A percentile compares a stretch with the other conserved stretches of the same genome.
Conservation (phyloP, 2,329 filamentous ascomycete species). For the Aspergillus sp. region DNA sequence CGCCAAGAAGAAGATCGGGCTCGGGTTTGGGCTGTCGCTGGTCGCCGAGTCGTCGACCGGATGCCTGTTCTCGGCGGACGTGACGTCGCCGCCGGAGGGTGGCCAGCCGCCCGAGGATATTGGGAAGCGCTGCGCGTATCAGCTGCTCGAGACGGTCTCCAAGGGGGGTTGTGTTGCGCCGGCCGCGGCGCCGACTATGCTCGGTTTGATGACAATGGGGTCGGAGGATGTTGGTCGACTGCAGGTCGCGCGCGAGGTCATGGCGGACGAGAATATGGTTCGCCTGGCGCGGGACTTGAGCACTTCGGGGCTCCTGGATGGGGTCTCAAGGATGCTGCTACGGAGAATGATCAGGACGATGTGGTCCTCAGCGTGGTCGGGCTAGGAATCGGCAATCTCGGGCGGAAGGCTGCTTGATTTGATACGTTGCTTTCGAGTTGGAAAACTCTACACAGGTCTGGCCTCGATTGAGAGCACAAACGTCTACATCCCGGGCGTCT, state of each 20-base stretch:
- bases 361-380: constrained; percentile 87
- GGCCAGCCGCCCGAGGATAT: constrained; percentile 84
- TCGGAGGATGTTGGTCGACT: constrained; percentile 88
- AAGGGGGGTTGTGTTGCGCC: constrained; percentile 72
- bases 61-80: constrained; percentile 79
- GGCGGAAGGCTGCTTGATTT: constrained; percentile 67
- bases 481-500: no score
- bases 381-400: constrained; percentile 86
- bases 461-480: no score
- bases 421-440: no score
- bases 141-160: constrained; percentile 73
- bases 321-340: constrained; percentile 70
- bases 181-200: constrained; percentile 61
- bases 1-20: constrained; percentile 57
- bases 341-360: constrained; percentile 55
- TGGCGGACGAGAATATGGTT: constrained; percentile 72
- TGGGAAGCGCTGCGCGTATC: constrained; percentile 77
- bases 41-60: constrained; percentile 89
- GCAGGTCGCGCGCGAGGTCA: constrained; percentile 67
- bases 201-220: constrained; percentile 96
- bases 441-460: no score
- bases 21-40: constrained; percentile 83
- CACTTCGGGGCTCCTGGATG: constrained; percentile 84
- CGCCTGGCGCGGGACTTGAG: constrained; percentile 73
- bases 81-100: constrained; percentile 62